A percentile compares a stretch with the other conserved stretches of the same genome.
These are phyloP conservation scores for Leccinum pseudoinsigne DNA, from an alignment of 1,284 basidiomycete genomes.

Conservation along the genomic window DNA sequence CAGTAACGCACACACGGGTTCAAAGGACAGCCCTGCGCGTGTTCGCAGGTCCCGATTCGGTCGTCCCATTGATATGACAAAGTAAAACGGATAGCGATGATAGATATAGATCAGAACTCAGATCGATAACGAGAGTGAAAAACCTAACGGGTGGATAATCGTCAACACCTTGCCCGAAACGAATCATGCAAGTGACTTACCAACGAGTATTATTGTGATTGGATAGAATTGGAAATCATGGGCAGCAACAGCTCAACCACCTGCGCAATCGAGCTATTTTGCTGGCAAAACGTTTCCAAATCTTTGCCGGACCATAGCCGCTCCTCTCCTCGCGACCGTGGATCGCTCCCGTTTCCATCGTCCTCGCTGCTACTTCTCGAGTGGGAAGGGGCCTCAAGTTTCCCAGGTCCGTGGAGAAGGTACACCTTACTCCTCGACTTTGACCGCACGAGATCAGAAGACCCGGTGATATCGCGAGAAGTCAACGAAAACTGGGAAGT, in stretches of 20 bases:
- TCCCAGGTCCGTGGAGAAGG: slow-evolving; percentile 58
- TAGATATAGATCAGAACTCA: slow-evolving; percentile 29
- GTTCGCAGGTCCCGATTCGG: slow-evolving; percentile 14
- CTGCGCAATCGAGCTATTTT: slow-evolving; percentile 67
- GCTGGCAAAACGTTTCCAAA: slow-evolving; percentile 65
- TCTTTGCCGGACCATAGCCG: slow-evolving; percentile 67
- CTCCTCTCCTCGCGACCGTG: slow-evolving; percentile 39
- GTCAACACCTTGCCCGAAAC: slow-evolving; percentile 13
- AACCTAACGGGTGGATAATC: slow-evolving; percentile 8
- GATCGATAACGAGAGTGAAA: slow-evolving; percentile 24
- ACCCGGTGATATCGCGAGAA: slow-evolving; percentile 20
- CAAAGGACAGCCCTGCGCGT: slow-evolving; percentile 27
- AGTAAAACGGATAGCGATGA: slow-evolving; percentile 22
- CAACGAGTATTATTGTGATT: slow-evolving; percentile 22
- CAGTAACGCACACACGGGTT: neutral
- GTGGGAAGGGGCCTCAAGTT: slow-evolving; percentile 46
- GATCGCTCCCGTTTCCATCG: slow-evolving; percentile 30
- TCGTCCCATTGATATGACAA: slow-evolving; percentile 19
- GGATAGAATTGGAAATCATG: slow-evolving; percentile 37
- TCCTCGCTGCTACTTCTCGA: slow-evolving; percentile 38
- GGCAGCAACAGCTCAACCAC: slow-evolving; percentile 57
- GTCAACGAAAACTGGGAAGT: slow-evolving; percentile 28
- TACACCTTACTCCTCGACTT: slow-evolving; percentile 73
- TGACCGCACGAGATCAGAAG: slow-evolving; percentile 51
- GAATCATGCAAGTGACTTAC: slow-evolving; percentile 21